phyloP scores from a whole-genome alignment of 1,284 basidiomycete genomes.

The Trichosporon sp. region DNA sequence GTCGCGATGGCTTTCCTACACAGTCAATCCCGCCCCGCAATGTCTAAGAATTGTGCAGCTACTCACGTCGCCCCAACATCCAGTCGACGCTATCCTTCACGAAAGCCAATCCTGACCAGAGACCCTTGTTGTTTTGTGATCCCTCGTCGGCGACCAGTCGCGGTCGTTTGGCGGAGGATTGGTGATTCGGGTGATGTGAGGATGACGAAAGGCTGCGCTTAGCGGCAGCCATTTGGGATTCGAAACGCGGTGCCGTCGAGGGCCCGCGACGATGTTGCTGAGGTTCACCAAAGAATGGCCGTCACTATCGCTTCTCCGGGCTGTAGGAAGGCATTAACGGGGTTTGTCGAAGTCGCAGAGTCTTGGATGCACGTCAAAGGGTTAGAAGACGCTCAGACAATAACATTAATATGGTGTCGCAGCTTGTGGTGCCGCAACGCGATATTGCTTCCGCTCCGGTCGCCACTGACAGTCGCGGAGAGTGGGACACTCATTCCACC shows the following conservation, averaged over 20 bases:
- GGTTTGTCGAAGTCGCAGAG: not conserved
- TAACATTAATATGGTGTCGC: constrained; percentile 5
- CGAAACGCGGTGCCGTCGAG: not conserved
- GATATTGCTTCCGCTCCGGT: constrained; percentile 10
- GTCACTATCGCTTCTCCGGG: not conserved
- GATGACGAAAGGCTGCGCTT: not conserved
- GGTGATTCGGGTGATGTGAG: not conserved
- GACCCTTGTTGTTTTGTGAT: not conserved
- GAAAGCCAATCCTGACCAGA: not conserved
- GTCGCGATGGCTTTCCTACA: not conserved
- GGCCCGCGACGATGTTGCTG: constrained; percentile 3
- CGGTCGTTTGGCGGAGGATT: not conserved
- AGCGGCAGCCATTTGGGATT: constrained; percentile 2
- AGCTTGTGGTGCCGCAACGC: not conserved
- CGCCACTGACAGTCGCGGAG: constrained; percentile 14
- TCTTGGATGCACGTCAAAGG: not conserved
- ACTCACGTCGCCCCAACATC: constrained; percentile 18
- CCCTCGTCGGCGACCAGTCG: not conserved
- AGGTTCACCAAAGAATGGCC: not conserved
- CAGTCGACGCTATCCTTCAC: not conserved
- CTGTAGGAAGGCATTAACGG: not conserved
- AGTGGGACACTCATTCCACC: constrained; percentile 15
- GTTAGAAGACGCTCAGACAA: not conserved
- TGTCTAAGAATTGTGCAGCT: not conserved
- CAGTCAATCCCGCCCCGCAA: not conserved